Evolutionary conservation across 164 flowering plant genomes (phyloP).

Genomic region (Magnolia changhungtana): DNA sequence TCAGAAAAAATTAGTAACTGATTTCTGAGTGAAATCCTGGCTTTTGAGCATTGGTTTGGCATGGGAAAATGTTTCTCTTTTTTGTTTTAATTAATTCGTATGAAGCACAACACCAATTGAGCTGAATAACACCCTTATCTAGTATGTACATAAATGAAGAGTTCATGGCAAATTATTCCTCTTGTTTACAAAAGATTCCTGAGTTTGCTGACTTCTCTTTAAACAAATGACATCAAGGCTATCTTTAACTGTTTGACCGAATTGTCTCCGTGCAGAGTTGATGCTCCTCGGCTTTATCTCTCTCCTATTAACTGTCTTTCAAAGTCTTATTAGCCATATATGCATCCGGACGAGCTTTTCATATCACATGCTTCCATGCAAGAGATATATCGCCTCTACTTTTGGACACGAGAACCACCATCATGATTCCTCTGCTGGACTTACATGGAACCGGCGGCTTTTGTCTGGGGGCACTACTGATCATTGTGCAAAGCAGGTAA

Average conservation of each 20-base stretch:
- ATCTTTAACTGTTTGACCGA: not conserved
- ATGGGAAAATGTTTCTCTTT: no score
- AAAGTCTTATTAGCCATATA: conserved; percentile 46
- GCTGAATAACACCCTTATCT: no score
- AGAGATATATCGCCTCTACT: conserved; percentile 5
- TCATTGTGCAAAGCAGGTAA: not conserved
- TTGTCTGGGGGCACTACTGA: not conserved
- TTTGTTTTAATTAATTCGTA: no score
- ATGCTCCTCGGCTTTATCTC: conserved; percentile 96
- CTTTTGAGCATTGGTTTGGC: no score
- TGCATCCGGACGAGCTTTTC: conserved; percentile 43
- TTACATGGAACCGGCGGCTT: not conserved
- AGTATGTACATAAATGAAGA: no score
- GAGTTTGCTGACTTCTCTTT: no score
- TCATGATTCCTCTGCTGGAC: not conserved
- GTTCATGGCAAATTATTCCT: no score
- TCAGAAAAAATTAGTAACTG: no score
- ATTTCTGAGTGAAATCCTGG: no score
- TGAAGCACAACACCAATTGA: no score
- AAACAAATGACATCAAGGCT: not conserved
- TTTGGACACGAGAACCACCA: not conserved
- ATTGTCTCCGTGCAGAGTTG: conserved; percentile 52
- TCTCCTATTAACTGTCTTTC: conserved; percentile 68
- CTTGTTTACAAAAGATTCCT: no score
- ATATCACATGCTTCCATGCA: conserved; percentile 62